Conservation (phyloP, 2,329 filamentous ascomycete genomes). For the Blumeria hordei region DNA sequence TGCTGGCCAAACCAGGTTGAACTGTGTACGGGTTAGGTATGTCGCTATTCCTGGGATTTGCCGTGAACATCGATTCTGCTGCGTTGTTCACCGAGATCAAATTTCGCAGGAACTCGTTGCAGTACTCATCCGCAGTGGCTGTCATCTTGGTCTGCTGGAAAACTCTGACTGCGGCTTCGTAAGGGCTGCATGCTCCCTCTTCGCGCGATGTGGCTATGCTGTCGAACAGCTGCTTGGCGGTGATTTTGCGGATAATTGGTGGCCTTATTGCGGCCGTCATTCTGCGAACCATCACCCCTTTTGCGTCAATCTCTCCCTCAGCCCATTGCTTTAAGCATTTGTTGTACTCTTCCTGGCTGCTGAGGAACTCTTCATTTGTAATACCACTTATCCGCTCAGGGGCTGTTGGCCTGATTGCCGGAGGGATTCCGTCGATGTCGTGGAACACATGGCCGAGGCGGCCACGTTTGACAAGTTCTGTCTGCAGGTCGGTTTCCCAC, state of each 20-base stretch:
- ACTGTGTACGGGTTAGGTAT: background rate
- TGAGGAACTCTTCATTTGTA: too few species aligned
- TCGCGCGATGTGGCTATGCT: background rate
- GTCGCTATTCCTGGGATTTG: background rate
- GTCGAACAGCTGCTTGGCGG: background rate
- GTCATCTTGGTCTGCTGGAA: background rate
- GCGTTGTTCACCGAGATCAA: background rate
- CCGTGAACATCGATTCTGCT: background rate
- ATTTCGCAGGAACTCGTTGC: background rate
- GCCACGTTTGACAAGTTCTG: background rate
- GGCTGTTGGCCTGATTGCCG: background rate
- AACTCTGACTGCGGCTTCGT: background rate
- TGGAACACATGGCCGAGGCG: background rate
- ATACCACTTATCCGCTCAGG: background rate
- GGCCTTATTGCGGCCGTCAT: background rate
- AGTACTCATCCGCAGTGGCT: background rate
- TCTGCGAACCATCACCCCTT: too few species aligned
- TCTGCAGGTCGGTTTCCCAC: background rate
- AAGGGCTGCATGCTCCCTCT: background rate
- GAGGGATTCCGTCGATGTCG: background rate
- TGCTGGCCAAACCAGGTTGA: background rate
- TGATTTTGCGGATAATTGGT: background rate
- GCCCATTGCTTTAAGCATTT: too few species aligned
- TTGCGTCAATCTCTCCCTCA: too few species aligned
- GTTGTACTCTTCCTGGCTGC: too few species aligned